Evolutionary conservation across 257 asterid genomes (phyloP).

Genomic region (Euphrasia confusa): DNA sequence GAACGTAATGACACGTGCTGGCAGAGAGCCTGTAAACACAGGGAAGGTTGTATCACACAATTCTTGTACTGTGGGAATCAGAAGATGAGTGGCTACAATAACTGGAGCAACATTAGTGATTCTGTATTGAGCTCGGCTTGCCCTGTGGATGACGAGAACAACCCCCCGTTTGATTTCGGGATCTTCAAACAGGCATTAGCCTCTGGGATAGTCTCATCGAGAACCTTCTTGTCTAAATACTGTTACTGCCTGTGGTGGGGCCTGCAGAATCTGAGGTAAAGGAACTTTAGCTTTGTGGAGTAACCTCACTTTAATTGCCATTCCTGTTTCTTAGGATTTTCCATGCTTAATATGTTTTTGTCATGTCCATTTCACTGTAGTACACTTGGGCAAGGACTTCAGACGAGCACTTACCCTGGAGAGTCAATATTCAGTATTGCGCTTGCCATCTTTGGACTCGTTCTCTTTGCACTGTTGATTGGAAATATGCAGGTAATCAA

Average conservation of each 20-base stretch:
- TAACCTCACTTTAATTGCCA: neutral
- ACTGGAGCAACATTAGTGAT: conserved; percentile 57
- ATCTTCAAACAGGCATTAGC: conserved; percentile 83
- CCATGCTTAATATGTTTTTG: no score
- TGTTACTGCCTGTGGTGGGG: conserved; percentile 99
- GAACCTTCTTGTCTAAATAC: conserved; percentile 62
- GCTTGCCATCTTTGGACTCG: conserved; percentile 88
- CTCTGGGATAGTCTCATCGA: conserved; percentile 70
- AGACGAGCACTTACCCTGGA: conserved; percentile 93
- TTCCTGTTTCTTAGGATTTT: neutral
- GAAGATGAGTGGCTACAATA: conserved; percentile 38
- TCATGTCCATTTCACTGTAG: conserved; percentile 32
- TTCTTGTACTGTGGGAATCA: conserved; percentile 91
- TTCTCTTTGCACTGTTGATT: conserved; percentile 90
- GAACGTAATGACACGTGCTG: conserved; percentile 95
- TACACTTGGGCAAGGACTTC: conserved; percentile 97
- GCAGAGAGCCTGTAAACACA: conserved; percentile 73
- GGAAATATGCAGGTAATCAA: conserved; percentile 95
- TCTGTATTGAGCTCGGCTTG: conserved; percentile 49
- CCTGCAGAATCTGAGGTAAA: conserved; percentile 91
- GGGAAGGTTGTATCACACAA: conserved; percentile 36
- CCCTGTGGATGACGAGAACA: conserved; percentile 46
- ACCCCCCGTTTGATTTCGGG: conserved; percentile 89
- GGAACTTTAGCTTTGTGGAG: neutral
- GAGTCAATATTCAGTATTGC: conserved; percentile 94